A percentile compares a stretch with the other conserved stretches of the same genome.
Conservation (phyloP, 1,284 basidiomycete genomes). For the Butyriboletus appendiculatus region DNA sequence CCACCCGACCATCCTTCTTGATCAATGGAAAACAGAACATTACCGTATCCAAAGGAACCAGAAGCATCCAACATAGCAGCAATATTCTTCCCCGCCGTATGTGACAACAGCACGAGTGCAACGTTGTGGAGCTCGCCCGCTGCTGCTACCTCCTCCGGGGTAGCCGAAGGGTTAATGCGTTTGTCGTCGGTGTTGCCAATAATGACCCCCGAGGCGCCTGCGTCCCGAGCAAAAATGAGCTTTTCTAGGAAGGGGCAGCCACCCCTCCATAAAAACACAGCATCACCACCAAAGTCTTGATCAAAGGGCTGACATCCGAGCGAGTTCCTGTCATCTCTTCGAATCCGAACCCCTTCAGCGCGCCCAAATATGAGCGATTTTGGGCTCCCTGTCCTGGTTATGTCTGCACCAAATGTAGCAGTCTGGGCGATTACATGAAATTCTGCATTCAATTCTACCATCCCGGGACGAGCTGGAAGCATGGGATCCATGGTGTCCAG, state of each 20-base stretch:
- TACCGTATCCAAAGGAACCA: slow-evolving; percentile 46
- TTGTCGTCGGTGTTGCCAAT: slow-evolving; percentile 65
- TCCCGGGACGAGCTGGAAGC: slow-evolving; percentile 38
- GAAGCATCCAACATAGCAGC: slow-evolving; percentile 54
- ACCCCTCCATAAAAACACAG: slow-evolving; percentile 65
- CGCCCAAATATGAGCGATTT: slow-evolving; percentile 46
- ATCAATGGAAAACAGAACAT: slow-evolving; percentile 55
- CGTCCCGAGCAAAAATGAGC: slow-evolving; percentile 59
- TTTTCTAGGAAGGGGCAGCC: slow-evolving; percentile 85
- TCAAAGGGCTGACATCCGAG: slow-evolving; percentile 63
- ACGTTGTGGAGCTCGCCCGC: slow-evolving; percentile 59
- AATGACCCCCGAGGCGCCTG: slow-evolving; percentile 74
- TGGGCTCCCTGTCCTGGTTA: slow-evolving; percentile 35
- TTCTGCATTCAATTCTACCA: slow-evolving; percentile 42
- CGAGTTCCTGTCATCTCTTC: slow-evolving; percentile 49
- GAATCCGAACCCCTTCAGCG: slow-evolving; percentile 52
- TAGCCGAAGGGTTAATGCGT: slow-evolving; percentile 69
- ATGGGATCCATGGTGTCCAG: slow-evolving; percentile 49
- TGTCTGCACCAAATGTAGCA: slow-evolving; percentile 70
- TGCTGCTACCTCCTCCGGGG: slow-evolving; percentile 52
- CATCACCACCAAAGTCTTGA: slow-evolving; percentile 46
- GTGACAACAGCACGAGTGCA: slow-evolving; percentile 60
- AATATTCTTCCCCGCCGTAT: slow-evolving; percentile 51
- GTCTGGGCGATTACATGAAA: slow-evolving; percentile 60
- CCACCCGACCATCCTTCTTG: slow-evolving; percentile 35